Evolutionary conservation across 768 basidiomycete genomes (phyloP), one percentile per base, ranked within the genome.

Genomic region (Melanogaster broomeanus): DNA sequence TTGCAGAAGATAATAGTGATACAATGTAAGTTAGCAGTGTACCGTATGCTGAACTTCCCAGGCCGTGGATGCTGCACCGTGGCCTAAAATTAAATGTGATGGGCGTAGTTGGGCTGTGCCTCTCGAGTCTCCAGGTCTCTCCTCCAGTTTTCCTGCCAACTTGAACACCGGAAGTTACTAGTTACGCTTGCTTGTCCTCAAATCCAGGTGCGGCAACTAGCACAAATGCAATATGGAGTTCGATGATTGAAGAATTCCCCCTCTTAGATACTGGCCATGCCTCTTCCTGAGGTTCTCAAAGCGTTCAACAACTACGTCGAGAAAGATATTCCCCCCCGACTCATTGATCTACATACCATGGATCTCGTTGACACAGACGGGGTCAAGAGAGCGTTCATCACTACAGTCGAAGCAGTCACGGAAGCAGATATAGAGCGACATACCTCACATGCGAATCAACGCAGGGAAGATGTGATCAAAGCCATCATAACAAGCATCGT

Each of bases 391-490:
- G 40, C 51, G 6, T 46, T 55, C 19, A 52, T 35, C 34, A 11
- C 43, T 16, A 37, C 18, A 6, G 55, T 63, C 56, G 45, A 58
- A 15, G 54, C 53, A 4, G 55, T 63, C n/a, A n/a, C 27, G 22
- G 61, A 63, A 47, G 42, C 19, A 8, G 61, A 63, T 24, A 61
- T 64, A 16, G 53, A 55, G 18, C 56, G 44, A 22, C 61, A 64
- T 13, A 55, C 61, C 0, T 58, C 62, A 21, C 55, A 63, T n/a
- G 55, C 56, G 13, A 61, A 64, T 27, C 61, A 63, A 22, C 53
- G 62, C 38, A 50, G 59, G 31, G 56, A 58, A 34, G 59, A 61
- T 5, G 61, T 64, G 13, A 59, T 64, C 24, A 41, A 45, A 27
- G 45, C 34, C 19, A 64, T 63, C 1, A 62, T 63, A 10, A 64